Evolutionary conservation across 108 stramenopile species (phyloP).

Genomic region (Craspedostauros australis): DNA sequence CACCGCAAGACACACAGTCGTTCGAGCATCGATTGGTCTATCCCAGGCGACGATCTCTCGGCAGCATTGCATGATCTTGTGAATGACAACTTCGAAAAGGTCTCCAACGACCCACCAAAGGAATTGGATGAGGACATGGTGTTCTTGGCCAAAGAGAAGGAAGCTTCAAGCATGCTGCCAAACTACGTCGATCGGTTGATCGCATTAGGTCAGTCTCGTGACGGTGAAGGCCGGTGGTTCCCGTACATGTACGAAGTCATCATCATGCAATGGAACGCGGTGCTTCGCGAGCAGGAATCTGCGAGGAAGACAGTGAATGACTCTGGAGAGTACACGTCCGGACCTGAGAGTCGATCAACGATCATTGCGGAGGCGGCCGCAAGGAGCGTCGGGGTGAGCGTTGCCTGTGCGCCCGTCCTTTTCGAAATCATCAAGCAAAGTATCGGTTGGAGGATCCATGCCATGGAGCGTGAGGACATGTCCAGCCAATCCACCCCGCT

Average conservation of each 20-base stretch:
- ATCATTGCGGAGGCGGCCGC: constrained; percentile 56
- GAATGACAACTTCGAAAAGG: too few species aligned
- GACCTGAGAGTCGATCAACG: not conserved
- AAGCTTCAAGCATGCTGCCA: constrained; percentile 35
- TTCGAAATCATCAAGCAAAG: constrained; percentile 86
- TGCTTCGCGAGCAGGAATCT: constrained; percentile 66
- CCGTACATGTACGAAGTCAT: constrained; percentile 85
- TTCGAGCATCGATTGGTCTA: constrained; percentile 82
- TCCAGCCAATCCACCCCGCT: constrained; percentile 36
- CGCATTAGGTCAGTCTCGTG: constrained; percentile 21
- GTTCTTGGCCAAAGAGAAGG: constrained; percentile 18
- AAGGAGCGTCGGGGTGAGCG: constrained; percentile 56
- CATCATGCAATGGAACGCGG: constrained; percentile 78
- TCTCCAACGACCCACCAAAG: not conserved
- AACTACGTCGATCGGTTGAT: constrained; percentile 68
- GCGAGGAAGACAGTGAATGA: constrained; percentile 10
- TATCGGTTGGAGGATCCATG: constrained; percentile 54
- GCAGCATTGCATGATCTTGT: too few species aligned
- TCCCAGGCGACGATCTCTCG: constrained; percentile 58
- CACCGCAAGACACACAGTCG: constrained; percentile 80
- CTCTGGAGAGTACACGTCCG: too few species aligned
- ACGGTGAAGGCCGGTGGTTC: constrained; percentile 60
- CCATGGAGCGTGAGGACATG: not conserved
- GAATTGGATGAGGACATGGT: constrained; percentile 28
- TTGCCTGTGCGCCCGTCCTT: constrained; percentile 81